Percentiles rank a stretch among this genome's conserved stretches.
Evolutionary conservation across 1,139 yeast genomes (phyloP).

Genomic region (Pichia sp.): DNA sequence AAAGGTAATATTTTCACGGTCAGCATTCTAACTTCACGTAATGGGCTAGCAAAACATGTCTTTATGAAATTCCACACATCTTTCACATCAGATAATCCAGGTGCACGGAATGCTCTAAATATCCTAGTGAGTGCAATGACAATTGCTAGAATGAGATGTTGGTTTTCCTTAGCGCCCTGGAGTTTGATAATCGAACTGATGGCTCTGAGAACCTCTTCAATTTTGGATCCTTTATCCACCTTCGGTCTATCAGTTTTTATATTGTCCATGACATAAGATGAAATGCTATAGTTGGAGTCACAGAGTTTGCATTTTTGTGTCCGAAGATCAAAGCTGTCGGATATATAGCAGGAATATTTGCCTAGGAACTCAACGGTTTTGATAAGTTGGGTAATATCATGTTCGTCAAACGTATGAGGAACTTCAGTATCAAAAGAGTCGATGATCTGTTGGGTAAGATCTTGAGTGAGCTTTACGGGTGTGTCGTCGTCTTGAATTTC

Average conservation of each 20-base stretch:
- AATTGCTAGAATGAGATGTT: conserved; percentile 31
- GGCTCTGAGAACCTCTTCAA: conserved; percentile 17
- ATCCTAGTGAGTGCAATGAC: conserved; percentile 40
- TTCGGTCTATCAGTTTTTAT: conserved; percentile 28
- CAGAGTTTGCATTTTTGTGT: conserved; percentile 37
- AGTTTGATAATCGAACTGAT: conserved; percentile 17
- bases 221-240: conserved; percentile 9
- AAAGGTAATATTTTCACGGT: conserved; percentile 43
- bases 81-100: conserved; percentile 30
- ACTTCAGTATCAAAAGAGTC: too few species aligned
- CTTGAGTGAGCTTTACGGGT: too few species aligned
- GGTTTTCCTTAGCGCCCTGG: conserved; percentile 19
- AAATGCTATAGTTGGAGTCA: conserved; percentile 23
- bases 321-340: conserved; percentile 29
- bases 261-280: conserved; percentile 16
- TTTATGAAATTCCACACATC: conserved; percentile 27
- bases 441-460: too few species aligned
- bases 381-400: neutral
- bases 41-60: conserved; percentile 27
- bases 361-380: conserved; percentile 25
- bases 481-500: too few species aligned
- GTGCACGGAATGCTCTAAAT: conserved; percentile 41
- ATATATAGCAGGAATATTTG: conserved; percentile 35
- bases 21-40: conserved; percentile 48
- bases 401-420: too few species aligned